These are phyloP conservation scores for Teunomyces atbi DNA, from an alignment of 805 yeast genomes.

Conservation along the genomic window DNA sequence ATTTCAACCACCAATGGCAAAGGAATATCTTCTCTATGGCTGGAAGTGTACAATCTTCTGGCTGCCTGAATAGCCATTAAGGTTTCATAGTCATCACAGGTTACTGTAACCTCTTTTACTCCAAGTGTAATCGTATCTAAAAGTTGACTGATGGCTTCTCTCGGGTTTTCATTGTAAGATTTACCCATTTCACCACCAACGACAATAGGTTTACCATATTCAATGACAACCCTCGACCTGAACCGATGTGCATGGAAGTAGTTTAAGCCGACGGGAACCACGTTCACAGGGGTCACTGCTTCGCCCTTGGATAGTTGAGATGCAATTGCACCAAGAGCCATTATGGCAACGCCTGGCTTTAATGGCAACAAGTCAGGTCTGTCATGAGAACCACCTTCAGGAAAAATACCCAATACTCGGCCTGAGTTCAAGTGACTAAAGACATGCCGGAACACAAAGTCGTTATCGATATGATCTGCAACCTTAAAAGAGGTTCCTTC, in stretches of 20 bases:
- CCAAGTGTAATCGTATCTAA: constrained; percentile 31
- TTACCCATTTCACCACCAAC: constrained; percentile 29
- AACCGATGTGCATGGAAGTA: constrained; percentile 43
- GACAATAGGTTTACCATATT: constrained; percentile 41
- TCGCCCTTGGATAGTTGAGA: constrained; percentile 21
- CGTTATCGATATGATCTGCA: constrained; percentile 42
- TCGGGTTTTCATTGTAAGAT: constrained; percentile 24
- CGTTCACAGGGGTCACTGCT: constrained; percentile 19
- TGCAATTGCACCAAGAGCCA: constrained; percentile 43
- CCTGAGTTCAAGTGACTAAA: constrained; percentile 35
- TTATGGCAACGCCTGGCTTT: constrained; percentile 45
- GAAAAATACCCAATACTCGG: constrained; percentile 39
- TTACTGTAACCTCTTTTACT: constrained; percentile 39
- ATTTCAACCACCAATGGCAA: constrained; percentile 42
- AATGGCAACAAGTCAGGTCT: constrained; percentile 41
- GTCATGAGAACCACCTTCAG: constrained; percentile 47
- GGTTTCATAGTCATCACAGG: constrained; percentile 42
- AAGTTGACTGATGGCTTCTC: constrained; percentile 26
- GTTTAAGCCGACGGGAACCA: constrained; percentile 42
- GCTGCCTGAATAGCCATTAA: constrained; percentile 44
- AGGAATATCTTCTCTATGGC: constrained; percentile 34
- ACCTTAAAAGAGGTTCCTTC: constrained; percentile 32
- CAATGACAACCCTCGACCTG: constrained; percentile 41
- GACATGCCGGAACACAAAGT: constrained; percentile 35
- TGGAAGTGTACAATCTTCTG: constrained; percentile 37